phyloP scores from a whole-genome alignment of 2,329 filamentous ascomycete species.

The Pyrenophora seminiperda region DNA sequence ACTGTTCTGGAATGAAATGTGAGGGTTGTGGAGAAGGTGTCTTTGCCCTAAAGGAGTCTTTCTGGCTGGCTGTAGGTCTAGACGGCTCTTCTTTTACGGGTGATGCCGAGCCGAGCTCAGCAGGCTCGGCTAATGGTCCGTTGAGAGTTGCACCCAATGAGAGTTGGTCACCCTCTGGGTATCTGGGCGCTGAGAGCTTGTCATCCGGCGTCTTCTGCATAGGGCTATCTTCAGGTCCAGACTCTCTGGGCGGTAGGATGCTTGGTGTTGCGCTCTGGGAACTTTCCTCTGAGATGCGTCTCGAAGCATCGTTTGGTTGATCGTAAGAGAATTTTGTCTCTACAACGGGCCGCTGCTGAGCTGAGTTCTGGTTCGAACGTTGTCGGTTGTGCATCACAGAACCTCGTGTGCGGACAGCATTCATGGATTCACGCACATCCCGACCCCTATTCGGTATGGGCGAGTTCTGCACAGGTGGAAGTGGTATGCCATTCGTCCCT shows the following conservation, averaged over 20 bases:
- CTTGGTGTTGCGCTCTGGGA: conserved; percentile 46
- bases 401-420: conserved; percentile 66
- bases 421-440: conserved; percentile 84
- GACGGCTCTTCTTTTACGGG: conserved; percentile 31
- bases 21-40: conserved; percentile 50
- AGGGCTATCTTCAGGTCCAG: conserved; percentile 40
- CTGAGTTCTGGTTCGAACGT: conserved; percentile 47
- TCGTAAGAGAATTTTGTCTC: conserved; percentile 65
- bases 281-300: conserved; percentile 68
- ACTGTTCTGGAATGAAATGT: conserved; percentile 57
- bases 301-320: conserved; percentile 49
- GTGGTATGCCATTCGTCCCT: conserved; percentile 81
- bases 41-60: conserved; percentile 42
- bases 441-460: conserved; percentile 84
- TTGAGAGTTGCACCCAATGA: conserved; percentile 43
- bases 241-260: conserved; percentile 43
- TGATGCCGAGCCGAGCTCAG: conserved; percentile 32
- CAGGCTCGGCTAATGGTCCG: conserved; percentile 44
- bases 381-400: conserved; percentile 60
- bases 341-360: conserved; percentile 50
- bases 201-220: conserved; percentile 67
- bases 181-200: conserved; percentile 57
- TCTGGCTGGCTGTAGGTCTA: conserved; percentile 31
- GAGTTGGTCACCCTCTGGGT: conserved; percentile 39
- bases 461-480: conserved; percentile 77